phyloP scores from a whole-genome alignment of 192 early-diverging fungal species.

The Borealophlyctis nickersoniae region DNA sequence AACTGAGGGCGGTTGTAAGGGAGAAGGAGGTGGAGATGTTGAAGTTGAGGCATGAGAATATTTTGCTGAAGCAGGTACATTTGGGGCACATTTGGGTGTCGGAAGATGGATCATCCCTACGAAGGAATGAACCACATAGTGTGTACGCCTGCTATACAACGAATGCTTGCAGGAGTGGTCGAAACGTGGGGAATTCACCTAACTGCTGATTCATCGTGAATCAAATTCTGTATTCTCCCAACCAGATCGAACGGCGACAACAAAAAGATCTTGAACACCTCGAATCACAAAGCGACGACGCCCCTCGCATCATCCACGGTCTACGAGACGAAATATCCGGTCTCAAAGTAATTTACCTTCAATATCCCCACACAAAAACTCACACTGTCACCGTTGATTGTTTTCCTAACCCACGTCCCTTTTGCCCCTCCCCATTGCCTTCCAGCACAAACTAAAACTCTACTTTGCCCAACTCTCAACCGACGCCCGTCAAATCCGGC shows the following conservation, averaged over 20 bases:
- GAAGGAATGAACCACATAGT: not conserved
- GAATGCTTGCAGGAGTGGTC: too few species aligned
- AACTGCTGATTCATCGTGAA: not conserved
- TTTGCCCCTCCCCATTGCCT: not conserved
- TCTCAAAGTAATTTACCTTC: constrained; percentile 34
- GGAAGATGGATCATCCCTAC: constrained; percentile 2
- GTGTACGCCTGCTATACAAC: too few species aligned
- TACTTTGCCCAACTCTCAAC: constrained; percentile 44
- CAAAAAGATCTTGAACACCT: constrained; percentile 51
- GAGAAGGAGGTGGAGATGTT: constrained; percentile 47
- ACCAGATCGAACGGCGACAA: constrained; percentile 51
- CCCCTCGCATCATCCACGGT: constrained; percentile 43
- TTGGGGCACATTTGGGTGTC: constrained; percentile 12
- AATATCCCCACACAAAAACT: not conserved
- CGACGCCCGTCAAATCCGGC: constrained; percentile 42
- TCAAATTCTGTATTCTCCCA: not conserved
- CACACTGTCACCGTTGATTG: not conserved
- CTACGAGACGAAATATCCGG: constrained; percentile 46
- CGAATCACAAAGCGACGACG: constrained; percentile 44
- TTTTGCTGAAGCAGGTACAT: constrained; percentile 48
- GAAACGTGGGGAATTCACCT: too few species aligned
- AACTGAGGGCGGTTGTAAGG: constrained; percentile 34
- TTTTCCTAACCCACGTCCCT: not conserved
- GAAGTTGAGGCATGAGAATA: constrained; percentile 47
- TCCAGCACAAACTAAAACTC: constrained; percentile 45